Conservation (phyloP, 2,329 filamentous ascomycete genomes). For the Shiraia sp. region DNA sequence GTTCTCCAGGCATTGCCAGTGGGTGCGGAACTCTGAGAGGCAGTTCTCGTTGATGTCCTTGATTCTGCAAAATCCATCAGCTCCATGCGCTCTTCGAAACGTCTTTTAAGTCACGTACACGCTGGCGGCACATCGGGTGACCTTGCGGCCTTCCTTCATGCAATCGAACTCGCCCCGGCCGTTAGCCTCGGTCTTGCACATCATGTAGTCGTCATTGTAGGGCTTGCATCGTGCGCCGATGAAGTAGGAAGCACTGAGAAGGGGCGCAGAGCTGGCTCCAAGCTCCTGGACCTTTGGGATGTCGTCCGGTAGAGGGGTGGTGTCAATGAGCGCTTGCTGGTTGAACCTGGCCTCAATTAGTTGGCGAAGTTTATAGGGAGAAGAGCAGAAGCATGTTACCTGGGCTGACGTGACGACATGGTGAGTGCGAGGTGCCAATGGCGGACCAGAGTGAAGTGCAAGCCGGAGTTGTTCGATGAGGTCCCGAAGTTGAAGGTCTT, state of each 20-base stretch:
- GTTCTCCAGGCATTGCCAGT: constrained; percentile 95
- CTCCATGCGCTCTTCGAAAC: background rate
- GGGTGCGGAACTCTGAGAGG: constrained; percentile 83
- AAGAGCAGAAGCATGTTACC: constrained; percentile 48
- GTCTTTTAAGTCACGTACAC: constrained; percentile 63
- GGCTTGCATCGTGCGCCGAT: constrained; percentile 92
- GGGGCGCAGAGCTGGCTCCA: constrained; percentile 87
- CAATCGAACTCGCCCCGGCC: constrained; percentile 92
- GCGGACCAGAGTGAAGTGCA: constrained; percentile 27
- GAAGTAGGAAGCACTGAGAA: constrained; percentile 92
- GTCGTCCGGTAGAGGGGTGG: constrained; percentile 87
- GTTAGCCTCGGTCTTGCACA: constrained; percentile 94
- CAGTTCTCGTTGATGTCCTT: constrained; percentile 97
- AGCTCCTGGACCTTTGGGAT: constrained; percentile 94
- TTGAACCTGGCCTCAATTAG: constrained; percentile 72
- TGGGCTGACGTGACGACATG: constrained; percentile 65
- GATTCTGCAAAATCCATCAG: constrained; percentile 60
- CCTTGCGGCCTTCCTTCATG: constrained; percentile 93
- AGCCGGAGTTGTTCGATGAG: constrained; percentile 25
- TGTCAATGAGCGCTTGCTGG: constrained; percentile 91
- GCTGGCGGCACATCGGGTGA: constrained; percentile 93
- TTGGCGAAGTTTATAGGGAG: constrained; percentile 7
- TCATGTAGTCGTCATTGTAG: constrained; percentile 99
- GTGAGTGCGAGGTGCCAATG: constrained; percentile 48
- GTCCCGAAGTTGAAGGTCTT: constrained; percentile 17